Percentiles rank a stretch among this genome's conserved stretches.
These are phyloP conservation scores for Ilex aquifolium DNA, from an alignment of 257 asterid species.

Conservation along the genomic window DNA sequence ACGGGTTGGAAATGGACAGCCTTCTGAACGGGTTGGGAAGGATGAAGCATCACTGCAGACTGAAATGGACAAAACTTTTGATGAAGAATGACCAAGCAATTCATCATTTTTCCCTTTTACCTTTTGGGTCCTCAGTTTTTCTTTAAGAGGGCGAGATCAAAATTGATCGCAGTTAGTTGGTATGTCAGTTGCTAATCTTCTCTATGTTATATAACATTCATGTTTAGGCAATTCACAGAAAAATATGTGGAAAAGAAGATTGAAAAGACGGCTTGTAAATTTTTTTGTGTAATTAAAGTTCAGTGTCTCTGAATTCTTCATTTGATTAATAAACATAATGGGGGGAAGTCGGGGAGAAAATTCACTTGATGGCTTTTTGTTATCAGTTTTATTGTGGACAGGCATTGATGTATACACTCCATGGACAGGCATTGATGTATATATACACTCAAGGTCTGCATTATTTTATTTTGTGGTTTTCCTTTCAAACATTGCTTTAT, in stretches of 20 bases:
- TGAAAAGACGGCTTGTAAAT: neutral
- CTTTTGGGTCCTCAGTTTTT: neutral
- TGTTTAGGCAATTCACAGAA: neutral
- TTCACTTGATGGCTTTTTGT: no score
- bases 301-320: no score
- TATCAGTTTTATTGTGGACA: no score
- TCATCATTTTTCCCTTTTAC: neutral
- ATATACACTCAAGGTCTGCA: no score
- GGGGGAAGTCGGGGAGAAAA: no score
- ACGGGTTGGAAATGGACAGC: conserved; percentile 5
- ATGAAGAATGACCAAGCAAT: neutral
- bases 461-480: no score
- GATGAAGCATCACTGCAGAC: neutral
- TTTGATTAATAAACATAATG: no score
- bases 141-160: neutral
- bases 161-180: neutral
- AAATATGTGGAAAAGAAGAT: neutral
- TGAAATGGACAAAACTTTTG: neutral
- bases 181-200: neutral
- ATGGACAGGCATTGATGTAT: no score
- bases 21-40: conserved; percentile 1
- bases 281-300: no score
- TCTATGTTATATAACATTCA: neutral
- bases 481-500: no score
- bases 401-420: no score